Evolutionary conservation across 192 early-diverging fungal genomes (phyloP).

Genomic region (Dissophora globulifera): DNA sequence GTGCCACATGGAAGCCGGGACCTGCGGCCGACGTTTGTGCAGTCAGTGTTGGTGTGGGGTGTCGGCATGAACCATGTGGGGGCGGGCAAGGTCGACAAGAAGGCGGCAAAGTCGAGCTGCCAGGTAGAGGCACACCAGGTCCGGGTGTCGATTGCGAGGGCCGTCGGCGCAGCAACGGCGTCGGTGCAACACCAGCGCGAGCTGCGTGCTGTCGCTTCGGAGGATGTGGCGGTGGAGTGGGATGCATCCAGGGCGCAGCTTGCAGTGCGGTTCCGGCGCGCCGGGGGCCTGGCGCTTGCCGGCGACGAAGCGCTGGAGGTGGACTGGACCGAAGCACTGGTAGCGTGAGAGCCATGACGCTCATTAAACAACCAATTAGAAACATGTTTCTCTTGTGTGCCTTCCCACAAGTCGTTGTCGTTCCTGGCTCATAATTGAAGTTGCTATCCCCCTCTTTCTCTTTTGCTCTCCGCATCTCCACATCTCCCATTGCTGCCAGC

Average conservation of each 20-base stretch:
- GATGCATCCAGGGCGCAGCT: slow-evolving; percentile 11
- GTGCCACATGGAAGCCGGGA: neutral
- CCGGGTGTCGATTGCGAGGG: slow-evolving; percentile 20
- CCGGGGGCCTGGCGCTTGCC: neutral
- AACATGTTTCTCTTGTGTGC: too few species aligned
- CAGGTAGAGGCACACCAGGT: slow-evolving; percentile 21
- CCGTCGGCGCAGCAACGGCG: neutral
- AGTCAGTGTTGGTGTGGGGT: slow-evolving; percentile 14
- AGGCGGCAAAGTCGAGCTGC: neutral
- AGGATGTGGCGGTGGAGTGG: slow-evolving; percentile 10
- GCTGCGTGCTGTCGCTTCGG: neutral
- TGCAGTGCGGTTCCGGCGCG: neutral
- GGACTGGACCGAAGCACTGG: slow-evolving; percentile 28
- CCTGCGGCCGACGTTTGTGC: slow-evolving; percentile 3
- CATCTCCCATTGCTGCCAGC: too few species aligned
- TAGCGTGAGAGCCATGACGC: slow-evolving; percentile 6
- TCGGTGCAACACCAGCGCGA: slow-evolving; percentile 19
- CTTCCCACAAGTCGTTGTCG: too few species aligned
- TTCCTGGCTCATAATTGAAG: too few species aligned
- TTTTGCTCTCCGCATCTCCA: too few species aligned
- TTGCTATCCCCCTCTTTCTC: too few species aligned
- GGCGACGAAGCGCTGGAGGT: slow-evolving; percentile 21
- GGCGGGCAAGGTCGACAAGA: neutral
- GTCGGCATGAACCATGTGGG: slow-evolving; percentile 1
- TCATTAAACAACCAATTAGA: too few species aligned